Base-by-base conservation (phyloP, 768 basidiomycete genomes). In the Leccinellum rugosiceps region DNA sequence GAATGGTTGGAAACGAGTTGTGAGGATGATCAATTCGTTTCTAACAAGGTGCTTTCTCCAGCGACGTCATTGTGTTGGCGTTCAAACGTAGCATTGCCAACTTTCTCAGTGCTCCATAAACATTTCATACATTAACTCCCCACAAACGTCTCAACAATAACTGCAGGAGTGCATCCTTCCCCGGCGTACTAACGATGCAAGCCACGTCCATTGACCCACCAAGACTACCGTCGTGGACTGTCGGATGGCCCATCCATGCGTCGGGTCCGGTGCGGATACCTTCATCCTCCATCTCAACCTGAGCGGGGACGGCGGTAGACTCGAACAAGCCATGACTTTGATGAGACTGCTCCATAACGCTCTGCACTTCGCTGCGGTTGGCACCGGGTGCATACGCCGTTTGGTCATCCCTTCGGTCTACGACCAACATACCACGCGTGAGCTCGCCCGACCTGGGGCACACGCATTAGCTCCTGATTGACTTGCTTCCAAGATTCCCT, bases 401-500 rank as follows among this genome's bases (percentile, higher is more conserved):
- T 50, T 76, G 72, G 52, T 87, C 88, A 9, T 78, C 79, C 44
- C 93, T 79, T 59, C 89, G 76, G 69, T 96, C 93, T 11, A 90
- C 82, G 1, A 95, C 89, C 59, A 93, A 78, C 90, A 94, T 93
- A 11, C 93, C 92, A 30, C 91, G 80, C 6, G 92, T 94, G 19
- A 88, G 65, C 68, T 94, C 92, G 1, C 91, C 93, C 3, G 69
- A 77, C 48, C 93, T 89, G 44, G 5, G 49, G 1, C 26, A 34
- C 15, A 46, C 25, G 6, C 10, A 32, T 52, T 35, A 57, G 26
- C 34, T 11, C 17, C 4, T 15, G 38, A 38, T 32, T 50, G 43
- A 47, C n/a, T 23, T 35, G 26, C 25, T 50, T 32, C 9, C 13
- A 23, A 26, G 31, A 14, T 6, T 4, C 1, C 73, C 17, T 52